Evolutionary conservation across 2,329 filamentous ascomycete species (phyloP).

Genomic region (Cytospora chrysosperma): DNA sequence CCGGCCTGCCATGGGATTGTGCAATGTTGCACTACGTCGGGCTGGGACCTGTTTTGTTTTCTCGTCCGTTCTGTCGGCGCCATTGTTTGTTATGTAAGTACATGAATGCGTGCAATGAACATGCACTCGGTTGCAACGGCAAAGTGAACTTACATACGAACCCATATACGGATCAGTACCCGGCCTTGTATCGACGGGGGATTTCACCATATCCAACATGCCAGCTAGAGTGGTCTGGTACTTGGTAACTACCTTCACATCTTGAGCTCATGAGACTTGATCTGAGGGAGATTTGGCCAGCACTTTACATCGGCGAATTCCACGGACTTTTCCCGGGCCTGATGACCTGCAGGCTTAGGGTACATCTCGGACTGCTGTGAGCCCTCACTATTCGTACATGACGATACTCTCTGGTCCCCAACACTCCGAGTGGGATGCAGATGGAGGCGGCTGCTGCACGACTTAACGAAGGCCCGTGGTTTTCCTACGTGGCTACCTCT

Average conservation of each 20-base stretch:
- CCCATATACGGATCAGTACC: background rate
- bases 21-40: slow-evolving; percentile 2
- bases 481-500: background rate
- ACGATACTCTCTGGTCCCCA: background rate
- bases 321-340: background rate
- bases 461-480: background rate
- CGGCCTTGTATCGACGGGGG: background rate
- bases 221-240: background rate
- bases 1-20: background rate
- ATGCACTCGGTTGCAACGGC: background rate
- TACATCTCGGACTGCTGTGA: background rate
- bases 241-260: background rate
- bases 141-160: background rate
- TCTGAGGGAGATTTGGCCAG: background rate
- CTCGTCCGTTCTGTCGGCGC: background rate
- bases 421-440: background rate
- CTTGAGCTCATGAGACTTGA: background rate
- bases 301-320: background rate
- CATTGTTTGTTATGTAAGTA: background rate
- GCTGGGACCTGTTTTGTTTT: background rate
- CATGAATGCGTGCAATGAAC: background rate
- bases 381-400: too few species aligned
- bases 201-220: background rate
- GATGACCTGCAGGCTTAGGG: background rate
- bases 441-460: background rate